phyloP scores from a whole-genome alignment of 345 rosid genomes.

The Salix suchowensis region DNA sequence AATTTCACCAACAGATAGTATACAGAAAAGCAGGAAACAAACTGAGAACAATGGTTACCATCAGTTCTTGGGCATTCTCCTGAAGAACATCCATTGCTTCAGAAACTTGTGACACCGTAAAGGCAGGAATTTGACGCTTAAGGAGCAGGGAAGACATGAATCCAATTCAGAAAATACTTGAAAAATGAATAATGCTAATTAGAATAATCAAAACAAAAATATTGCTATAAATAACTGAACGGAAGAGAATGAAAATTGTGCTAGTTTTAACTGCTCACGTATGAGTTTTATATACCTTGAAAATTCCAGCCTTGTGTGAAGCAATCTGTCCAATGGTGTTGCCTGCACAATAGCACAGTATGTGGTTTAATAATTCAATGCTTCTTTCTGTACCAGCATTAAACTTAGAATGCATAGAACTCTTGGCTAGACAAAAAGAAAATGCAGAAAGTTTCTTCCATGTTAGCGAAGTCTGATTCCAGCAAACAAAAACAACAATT shows the following conservation, averaged over 20 bases:
- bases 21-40: neutral
- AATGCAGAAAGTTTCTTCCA: neutral
- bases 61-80: constrained; percentile 44
- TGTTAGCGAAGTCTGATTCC: neutral
- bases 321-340: constrained; percentile 71
- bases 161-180: constrained; percentile 44
- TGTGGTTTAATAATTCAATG: constrained; percentile 9
- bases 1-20: neutral
- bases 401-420: neutral
- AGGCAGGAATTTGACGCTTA: constrained; percentile 88
- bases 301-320: constrained; percentile 82
- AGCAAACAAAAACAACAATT: neutral
- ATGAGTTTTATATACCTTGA: constrained; percentile 58
- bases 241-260: constrained; percentile 10
- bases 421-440: neutral
- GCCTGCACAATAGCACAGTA: constrained; percentile 42
- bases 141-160: constrained; percentile 51
- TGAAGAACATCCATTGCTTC: constrained; percentile 82
- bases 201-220: constrained; percentile 21
- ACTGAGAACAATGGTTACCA: constrained; percentile 32
- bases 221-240: constrained; percentile 12
- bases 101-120: constrained; percentile 64
- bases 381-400: neutral
- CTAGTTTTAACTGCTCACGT: constrained; percentile 10
- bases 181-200: constrained; percentile 34